phyloP scores from a whole-genome alignment of 2,329 filamentous ascomycete species.

The Verticillium zaregamsianum region DNA sequence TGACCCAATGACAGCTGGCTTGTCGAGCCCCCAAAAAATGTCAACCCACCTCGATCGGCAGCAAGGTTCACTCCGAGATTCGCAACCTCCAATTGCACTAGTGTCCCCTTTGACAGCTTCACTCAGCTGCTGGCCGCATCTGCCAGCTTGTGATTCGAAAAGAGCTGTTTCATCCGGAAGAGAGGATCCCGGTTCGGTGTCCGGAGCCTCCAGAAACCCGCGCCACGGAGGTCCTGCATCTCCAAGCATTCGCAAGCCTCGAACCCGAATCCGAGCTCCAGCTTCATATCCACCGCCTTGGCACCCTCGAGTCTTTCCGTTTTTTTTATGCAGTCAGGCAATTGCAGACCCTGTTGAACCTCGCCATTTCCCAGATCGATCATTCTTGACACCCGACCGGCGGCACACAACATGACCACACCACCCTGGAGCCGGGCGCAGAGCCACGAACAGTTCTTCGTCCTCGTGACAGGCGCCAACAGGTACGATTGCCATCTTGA shows the following conservation, averaged over 20 bases:
- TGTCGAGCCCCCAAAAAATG: no score
- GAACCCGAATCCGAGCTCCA: background rate
- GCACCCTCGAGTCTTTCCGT: background rate
- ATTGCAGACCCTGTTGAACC: background rate
- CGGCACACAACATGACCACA: slow-evolving; percentile 3
- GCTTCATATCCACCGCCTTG: background rate
- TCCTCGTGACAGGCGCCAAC: slow-evolving; percentile 81
- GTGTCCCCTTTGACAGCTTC: no score
- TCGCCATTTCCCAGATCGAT: background rate
- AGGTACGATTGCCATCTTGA: slow-evolving; percentile 49
- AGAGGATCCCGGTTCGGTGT: background rate
- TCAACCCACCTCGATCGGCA: no score
- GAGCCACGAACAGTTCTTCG: slow-evolving; percentile 47
- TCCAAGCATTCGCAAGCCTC: background rate
- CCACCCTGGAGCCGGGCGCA: slow-evolving; percentile 30
- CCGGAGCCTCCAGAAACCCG: background rate
- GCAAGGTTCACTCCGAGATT: background rate
- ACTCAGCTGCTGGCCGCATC: no score
- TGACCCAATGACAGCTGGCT: no score
- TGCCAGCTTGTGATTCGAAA: background rate
- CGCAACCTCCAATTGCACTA: background rate
- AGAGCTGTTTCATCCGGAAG: background rate
- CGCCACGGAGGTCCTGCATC: background rate
- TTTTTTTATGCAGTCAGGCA: background rate
- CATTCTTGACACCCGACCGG: background rate